phyloP scores from a whole-genome alignment of 257 asterid species.

The Capsicum rhomboideum region DNA sequence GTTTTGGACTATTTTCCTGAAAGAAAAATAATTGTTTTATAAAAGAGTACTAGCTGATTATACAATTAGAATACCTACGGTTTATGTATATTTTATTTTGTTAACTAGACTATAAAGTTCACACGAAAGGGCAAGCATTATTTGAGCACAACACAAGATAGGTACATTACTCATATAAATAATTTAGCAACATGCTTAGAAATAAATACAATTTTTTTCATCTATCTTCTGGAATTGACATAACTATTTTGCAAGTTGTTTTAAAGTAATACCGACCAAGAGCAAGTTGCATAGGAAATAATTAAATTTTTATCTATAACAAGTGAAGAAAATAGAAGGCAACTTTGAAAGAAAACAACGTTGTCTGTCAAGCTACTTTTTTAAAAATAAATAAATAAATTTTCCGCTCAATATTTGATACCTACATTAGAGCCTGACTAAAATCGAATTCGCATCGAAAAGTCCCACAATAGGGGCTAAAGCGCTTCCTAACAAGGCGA shows the following conservation, averaged over 20 bases:
- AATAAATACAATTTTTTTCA: neutral
- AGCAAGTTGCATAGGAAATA: neutral
- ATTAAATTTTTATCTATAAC: neutral
- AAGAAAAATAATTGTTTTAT: neutral
- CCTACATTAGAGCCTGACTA: too few species aligned
- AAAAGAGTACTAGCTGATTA: neutral
- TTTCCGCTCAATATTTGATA: too few species aligned
- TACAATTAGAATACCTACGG: neutral
- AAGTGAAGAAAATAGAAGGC: neutral
- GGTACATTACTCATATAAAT: neutral
- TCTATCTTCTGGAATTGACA: neutral
- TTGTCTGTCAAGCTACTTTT: neutral
- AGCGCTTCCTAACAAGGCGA: too few species aligned
- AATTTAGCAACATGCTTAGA: neutral
- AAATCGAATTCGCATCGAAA: too few species aligned
- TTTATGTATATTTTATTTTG: neutral
- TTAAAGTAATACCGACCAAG: slow-evolving; percentile 4
- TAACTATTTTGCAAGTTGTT: neutral
- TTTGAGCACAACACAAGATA: neutral
- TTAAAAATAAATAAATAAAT: too few species aligned
- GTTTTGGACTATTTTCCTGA: neutral
- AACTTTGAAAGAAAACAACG: neutral
- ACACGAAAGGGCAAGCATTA: neutral
- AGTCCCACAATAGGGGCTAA: too few species aligned
- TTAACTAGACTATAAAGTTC: neutral